phyloP scores from a whole-genome alignment of 768 basidiomycete species.

The Boletellus ananiceps region DNA sequence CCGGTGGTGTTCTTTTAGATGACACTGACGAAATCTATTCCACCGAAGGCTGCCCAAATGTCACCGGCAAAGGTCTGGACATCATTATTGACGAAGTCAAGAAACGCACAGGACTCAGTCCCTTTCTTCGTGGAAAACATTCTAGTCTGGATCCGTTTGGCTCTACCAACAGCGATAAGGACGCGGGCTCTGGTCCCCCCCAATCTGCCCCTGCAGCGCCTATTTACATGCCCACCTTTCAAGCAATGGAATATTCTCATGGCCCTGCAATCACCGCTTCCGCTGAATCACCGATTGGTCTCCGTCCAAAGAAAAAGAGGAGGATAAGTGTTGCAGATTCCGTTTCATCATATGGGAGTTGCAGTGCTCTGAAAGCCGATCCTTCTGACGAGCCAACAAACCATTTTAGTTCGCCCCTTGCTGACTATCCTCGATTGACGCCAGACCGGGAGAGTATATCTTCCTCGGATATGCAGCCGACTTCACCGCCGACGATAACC shows the following conservation, averaged over 20 bases:
- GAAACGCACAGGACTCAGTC: slow-evolving; percentile 43
- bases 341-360: slow-evolving; percentile 33
- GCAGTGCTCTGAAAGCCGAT: slow-evolving; percentile 22
- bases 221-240: slow-evolving; percentile 39
- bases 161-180: slow-evolving; percentile 35
- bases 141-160: slow-evolving; percentile 49
- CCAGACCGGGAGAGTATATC: slow-evolving; percentile 31
- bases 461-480: slow-evolving; percentile 32
- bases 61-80: slow-evolving; percentile 48
- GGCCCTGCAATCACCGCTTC: slow-evolving; percentile 29
- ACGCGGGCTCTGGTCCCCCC: slow-evolving; percentile 27
- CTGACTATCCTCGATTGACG: slow-evolving; percentile 30
- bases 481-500: slow-evolving; percentile 28
- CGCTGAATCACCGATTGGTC: slow-evolving; percentile 25
- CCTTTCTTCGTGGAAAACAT: slow-evolving; percentile 48
- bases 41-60: slow-evolving; percentile 35
- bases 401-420: slow-evolving; percentile 18
- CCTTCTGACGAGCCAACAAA: slow-evolving; percentile 20
- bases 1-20: slow-evolving; percentile 31
- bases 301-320: slow-evolving; percentile 33
- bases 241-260: slow-evolving; percentile 37
- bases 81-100: slow-evolving; percentile 46
- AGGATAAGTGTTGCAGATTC: slow-evolving; percentile 34
- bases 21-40: slow-evolving; percentile 22
- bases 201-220: slow-evolving; percentile 24